Base-by-base conservation (phyloP, 192 early-diverging fungal genomes). In the Phycomyces nitens region DNA sequence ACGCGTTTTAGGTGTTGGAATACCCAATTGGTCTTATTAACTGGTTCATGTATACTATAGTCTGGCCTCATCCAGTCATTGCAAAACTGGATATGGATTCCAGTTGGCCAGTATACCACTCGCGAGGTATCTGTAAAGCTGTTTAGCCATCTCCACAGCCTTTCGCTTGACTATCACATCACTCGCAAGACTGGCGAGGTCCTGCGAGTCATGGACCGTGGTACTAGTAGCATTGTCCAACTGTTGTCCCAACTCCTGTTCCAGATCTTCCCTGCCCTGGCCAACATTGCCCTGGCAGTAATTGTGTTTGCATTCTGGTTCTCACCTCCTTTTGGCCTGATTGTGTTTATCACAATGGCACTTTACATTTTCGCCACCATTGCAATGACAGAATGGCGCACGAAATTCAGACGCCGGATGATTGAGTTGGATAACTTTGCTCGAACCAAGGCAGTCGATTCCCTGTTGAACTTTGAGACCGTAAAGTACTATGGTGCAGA, bases 401-500 rank as follows among this genome's bases (percentile, higher is more conserved):
- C 87, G 0, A 78, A 83, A 26, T 94, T 92, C 77, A 80, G 95
- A 40, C 68, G 94, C 3, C 82, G 80, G 52, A 91, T 89, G 80
- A 95, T 89, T 62, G 84, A 90, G 41, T 78, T 94, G 52, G 97
- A 98, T 73, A 89, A 92, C 60, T 87, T 88, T 50, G 85, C 88
- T 60, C 84, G 92, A 55, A 84, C 92, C 6, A 89, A 88, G 52
- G 88, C 87, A 18, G 94, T 97, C 4, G 97, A 99, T 70, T 97
- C 94, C 49, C 72, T 99, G 57, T 80, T 97, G 51, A 99, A 99
- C 76, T 96, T 96, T 83, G 97, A 99, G 74, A 99, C 97, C 1
- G 97, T 99, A 71, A 99, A 99, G 75, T 97, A 98, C 72, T 97
- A 95, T 78, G 88, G 88, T 65, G 90, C 89, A 43, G 96, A 97